Percentiles rank a stretch among this genome's conserved stretches.
Conservation (phyloP, 2,329 filamentous ascomycete species). For the Teratosphaeria gauchensis region DNA sequence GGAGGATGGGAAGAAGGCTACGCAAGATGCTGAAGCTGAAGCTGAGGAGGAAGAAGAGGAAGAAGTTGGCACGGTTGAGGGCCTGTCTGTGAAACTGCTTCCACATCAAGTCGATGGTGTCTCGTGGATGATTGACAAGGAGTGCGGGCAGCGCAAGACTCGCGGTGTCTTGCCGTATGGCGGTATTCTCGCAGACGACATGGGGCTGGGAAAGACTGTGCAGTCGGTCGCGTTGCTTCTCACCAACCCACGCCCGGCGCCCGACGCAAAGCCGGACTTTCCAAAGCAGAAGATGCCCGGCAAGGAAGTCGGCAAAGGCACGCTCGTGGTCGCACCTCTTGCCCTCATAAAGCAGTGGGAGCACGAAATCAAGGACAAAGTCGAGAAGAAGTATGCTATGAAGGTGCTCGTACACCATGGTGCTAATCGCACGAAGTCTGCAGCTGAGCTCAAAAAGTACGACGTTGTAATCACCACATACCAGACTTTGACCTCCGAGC, state of each 20-base stretch:
- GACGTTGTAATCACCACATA: constrained; percentile 98
- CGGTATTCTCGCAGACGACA: constrained; percentile 91
- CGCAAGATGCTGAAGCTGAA: constrained; percentile 33
- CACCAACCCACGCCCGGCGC: constrained; percentile 57
- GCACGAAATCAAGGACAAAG: constrained; percentile 76
- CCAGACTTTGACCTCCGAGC: constrained; percentile 87
- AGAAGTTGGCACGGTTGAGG: constrained; percentile 59
- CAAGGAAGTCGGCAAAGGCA: constrained; percentile 62
- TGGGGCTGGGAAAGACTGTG: constrained; percentile 94
- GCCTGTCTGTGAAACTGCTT: constrained; percentile 76
- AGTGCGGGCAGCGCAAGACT: constrained; percentile 75
- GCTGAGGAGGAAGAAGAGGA: constrained; percentile 36
- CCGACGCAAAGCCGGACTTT: constrained; percentile 40
- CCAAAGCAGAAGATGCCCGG: constrained; percentile 56
- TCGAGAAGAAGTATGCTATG: constrained; percentile 58
- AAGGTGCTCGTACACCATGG: constrained; percentile 88
- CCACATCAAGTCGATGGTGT: constrained; percentile 93
- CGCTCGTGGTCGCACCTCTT: constrained; percentile 83
- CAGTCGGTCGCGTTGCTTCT: constrained; percentile 86
- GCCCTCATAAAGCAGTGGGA: constrained; percentile 98
- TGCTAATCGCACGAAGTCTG: constrained; percentile 68
- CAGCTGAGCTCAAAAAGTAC: constrained; percentile 67
- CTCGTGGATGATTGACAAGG: constrained; percentile 88
- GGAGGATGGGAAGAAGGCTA: constrained; percentile 37
- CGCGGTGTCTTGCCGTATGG: constrained; percentile 73